Base-by-base conservation (phyloP, 176 grass and related monocot genomes). In the Calamus simplicifolius region DNA sequence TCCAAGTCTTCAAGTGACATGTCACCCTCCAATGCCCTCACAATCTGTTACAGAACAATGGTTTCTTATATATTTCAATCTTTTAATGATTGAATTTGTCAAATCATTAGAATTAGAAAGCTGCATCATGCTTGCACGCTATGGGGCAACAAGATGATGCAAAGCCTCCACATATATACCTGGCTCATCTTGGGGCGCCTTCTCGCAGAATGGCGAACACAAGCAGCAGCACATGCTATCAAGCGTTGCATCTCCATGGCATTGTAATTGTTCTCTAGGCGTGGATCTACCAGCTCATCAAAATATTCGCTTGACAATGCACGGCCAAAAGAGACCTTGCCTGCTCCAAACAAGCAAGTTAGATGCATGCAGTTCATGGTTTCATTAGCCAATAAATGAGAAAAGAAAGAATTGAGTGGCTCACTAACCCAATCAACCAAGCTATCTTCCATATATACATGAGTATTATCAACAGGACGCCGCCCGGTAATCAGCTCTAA, bases 151-250 rank as follows among this genome's bases (percentile, higher is more conserved):
- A 43, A 43, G 35, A 43, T 43, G 35, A 43, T 43, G 35, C 8
- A 43, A 13, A 25, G 53, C 5, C 21, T 19, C 18, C 48, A 5
- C 21, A 23, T 23, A 23, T 23, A 23, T 57, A 91, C 92, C 78
- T 97, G 93, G 10, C 89, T 98, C 93, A 92, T 98, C 74, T 85
- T 91, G 2, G 93, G 87, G 6, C 93, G 93, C 56, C 78, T 80
- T 66, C 80, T 81, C 23, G 93, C 93, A 27, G 81, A 92, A 69
- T 98, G 93, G 19, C 84, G 93, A 55, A 92, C 87, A 3, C 87
- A 86, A 53, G 87, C 81, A 52, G 87, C 93, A 57, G 87, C 84
- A 52, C 84, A 82, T 16, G 93, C 62, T 19, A 86, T 64, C 87
- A 92, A 80, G 56, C 84, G 87, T 19, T 82, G 69, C 81, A 92